Base-by-base conservation (phyloP, 805 yeast genomes). In the Scheffersomyces amazonensis region DNA sequence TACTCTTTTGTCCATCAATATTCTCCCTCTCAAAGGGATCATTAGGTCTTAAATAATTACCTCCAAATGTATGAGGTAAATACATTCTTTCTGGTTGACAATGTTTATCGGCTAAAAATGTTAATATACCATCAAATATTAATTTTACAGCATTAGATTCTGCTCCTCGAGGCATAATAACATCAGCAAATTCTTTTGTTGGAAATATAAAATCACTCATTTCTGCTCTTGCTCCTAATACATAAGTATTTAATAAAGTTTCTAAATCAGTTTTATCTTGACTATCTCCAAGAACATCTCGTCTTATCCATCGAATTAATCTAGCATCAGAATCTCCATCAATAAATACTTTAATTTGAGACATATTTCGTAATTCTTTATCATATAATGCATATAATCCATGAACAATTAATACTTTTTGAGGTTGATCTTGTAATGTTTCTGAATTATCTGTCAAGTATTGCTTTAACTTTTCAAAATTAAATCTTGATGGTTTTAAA, bases 301-400 rank as follows among this genome's bases (percentile, higher is more conserved):
- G 51, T 38, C 69, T 64, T 33, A 87, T 82, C 84, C 93, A 79
- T 46, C 95, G 75, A n/a, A 87, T 81, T 29, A 90, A 64, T 38
- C 96, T 64, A 4, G 84, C 79, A 58, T 90, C 98, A 1, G 91
- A 80, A 59, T 90, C 97, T 44, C 88, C 76, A 47, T 87, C 93
- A 12, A 90, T 71, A 49, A 83, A 90, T 2, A 90, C 78, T 52
- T 79, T 83, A 46, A 89, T 66, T 1, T 78, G 69, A 0, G 90
- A 81, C 52, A 73, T 43, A 9, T 65, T 64, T 24, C 85, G 61
- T 9, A 90, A 58, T 15, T 65, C 66, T 32, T 64, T 62, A 54
- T 87, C 82, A 52, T 78, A 84, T 17, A 90, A 66, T 0, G 96
- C 91, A 53, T 90, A 90, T 15, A 83, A 64, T 2, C 98, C 97